Conservation (phyloP, 2,329 filamentous ascomycete species). For the Ascochyta viciae-villosae region DNA sequence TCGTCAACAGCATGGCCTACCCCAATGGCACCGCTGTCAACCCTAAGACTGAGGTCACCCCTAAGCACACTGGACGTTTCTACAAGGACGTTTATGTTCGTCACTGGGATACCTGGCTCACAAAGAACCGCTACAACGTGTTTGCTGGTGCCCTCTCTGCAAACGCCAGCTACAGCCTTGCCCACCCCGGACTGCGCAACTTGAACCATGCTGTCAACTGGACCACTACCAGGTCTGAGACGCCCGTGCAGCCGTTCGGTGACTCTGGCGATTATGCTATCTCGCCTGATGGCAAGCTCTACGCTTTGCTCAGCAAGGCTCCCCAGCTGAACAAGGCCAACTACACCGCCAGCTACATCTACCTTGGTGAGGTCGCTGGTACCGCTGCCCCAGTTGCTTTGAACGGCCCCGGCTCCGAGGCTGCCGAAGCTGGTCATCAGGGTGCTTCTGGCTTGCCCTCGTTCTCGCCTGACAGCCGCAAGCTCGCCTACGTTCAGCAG, state of each 20-base stretch:
- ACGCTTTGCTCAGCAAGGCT: conserved; percentile 74
- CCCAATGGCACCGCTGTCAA: conserved; percentile 75
- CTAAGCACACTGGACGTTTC: conserved; percentile 69
- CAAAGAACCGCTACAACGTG: conserved; percentile 72
- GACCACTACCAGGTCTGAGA: conserved; percentile 64
- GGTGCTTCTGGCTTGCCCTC: conserved; percentile 73
- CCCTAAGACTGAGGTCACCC: conserved; percentile 64
- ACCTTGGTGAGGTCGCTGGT: conserved; percentile 71
- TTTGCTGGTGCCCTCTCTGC: conserved; percentile 70
- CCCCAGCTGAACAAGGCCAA: conserved; percentile 74
- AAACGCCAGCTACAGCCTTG: conserved; percentile 37
- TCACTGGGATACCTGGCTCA: conserved; percentile 81
- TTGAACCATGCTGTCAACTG: conserved; percentile 69
- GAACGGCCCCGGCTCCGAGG: conserved; percentile 42
- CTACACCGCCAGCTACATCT: conserved; percentile 83
- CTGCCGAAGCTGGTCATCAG: conserved; percentile 54
- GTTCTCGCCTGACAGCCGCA: conserved; percentile 76
- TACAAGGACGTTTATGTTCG: conserved; percentile 79
- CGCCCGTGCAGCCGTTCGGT: conserved; percentile 79
- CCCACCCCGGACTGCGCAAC: conserved; percentile 51
- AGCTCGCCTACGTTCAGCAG: conserved; percentile 79
- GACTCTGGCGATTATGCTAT: conserved; percentile 80
- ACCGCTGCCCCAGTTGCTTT: conserved; percentile 54
- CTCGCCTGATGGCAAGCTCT: conserved; percentile 66
- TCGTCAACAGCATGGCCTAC: conserved; percentile 67